phyloP scores from a whole-genome alignment of 768 basidiomycete genomes.

The Tylopilus sp. region DNA sequence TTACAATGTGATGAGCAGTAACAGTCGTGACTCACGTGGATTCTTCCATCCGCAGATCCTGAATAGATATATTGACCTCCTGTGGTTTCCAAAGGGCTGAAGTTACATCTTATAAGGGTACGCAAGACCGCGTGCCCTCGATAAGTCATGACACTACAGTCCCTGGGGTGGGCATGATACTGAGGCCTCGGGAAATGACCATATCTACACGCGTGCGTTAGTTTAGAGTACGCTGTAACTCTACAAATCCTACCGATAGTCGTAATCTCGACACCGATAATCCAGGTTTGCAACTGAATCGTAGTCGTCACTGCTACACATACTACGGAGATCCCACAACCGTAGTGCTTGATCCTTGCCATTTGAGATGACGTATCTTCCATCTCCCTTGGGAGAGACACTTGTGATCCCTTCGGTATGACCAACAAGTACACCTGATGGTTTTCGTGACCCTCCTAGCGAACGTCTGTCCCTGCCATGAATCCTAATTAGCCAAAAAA shows the following conservation, averaged over 20 bases:
- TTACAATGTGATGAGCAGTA: neutral
- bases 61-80: conserved; percentile 93
- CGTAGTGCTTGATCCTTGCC: conserved; percentile 93
- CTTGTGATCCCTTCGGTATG: conserved; percentile 96
- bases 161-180: conserved; percentile 68
- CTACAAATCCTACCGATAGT: conserved; percentile 67
- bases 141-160: conserved; percentile 95
- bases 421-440: conserved; percentile 90
- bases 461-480: conserved; percentile 49
- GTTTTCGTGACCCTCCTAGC: conserved; percentile 51
- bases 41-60: conserved; percentile 79
- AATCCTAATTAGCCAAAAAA: neutral
- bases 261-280: conserved; percentile 63
- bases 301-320: conserved; percentile 73
- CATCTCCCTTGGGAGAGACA: conserved; percentile 94
- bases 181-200: conserved; percentile 63
- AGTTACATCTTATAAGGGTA: conserved; percentile 95
- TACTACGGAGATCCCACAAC: conserved; percentile 92
- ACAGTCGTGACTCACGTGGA: conserved; percentile 58
- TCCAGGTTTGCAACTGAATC: conserved; percentile 45
- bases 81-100: conserved; percentile 90
- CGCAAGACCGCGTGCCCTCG: conserved; percentile 86
- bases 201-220: conserved; percentile 41
- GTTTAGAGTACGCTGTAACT: neutral
- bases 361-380: conserved; percentile 92